Evolutionary conservation across 2,329 filamentous ascomycete species (phyloP).

Genomic region (Periconia digitata): DNA sequence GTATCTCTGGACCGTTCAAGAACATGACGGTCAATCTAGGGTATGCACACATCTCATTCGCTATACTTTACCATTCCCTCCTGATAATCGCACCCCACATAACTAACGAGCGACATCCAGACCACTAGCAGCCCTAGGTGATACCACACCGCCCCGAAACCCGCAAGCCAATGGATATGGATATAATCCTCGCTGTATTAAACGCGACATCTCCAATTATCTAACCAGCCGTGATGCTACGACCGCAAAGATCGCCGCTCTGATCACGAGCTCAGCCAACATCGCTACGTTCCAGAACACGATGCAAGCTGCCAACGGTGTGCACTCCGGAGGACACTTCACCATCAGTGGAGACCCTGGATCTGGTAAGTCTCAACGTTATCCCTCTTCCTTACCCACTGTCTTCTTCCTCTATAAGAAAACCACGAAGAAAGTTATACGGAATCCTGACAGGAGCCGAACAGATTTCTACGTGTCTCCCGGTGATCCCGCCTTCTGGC

Average conservation of each 20-base stretch:
- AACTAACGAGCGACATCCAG: conserved; percentile 11
- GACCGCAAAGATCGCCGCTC: conserved; percentile 27
- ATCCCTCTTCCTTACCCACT: background rate
- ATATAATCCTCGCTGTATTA: conserved; percentile 45
- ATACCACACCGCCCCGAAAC: conserved; percentile 43
- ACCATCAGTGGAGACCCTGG: conserved; percentile 49
- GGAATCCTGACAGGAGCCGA: no score
- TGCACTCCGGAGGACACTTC: conserved; percentile 51
- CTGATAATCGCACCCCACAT: background rate
- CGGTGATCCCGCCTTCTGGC: conserved; percentile 50
- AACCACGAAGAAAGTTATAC: no score
- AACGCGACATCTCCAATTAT: conserved; percentile 41
- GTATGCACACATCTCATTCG: conserved; percentile 10
- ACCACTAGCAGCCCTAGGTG: conserved; percentile 22
- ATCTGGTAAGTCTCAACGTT: conserved; percentile 26
- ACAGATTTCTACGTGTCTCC: conserved; percentile 51
- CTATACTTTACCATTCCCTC: background rate
- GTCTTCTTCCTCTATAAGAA: conserved; percentile 1
- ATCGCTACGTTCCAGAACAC: conserved; percentile 43
- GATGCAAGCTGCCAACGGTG: conserved; percentile 42
- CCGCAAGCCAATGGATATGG: conserved; percentile 32
- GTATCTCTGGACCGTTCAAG: conserved; percentile 57
- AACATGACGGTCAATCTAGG: conserved; percentile 36
- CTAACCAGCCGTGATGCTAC: conserved; percentile 28
- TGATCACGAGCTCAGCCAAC: conserved; percentile 27